Evolutionary conservation across 2,329 filamentous ascomycete genomes (phyloP), one percentile per base, ranked within the genome.

Genomic region (Sclerotinia minor): DNA sequence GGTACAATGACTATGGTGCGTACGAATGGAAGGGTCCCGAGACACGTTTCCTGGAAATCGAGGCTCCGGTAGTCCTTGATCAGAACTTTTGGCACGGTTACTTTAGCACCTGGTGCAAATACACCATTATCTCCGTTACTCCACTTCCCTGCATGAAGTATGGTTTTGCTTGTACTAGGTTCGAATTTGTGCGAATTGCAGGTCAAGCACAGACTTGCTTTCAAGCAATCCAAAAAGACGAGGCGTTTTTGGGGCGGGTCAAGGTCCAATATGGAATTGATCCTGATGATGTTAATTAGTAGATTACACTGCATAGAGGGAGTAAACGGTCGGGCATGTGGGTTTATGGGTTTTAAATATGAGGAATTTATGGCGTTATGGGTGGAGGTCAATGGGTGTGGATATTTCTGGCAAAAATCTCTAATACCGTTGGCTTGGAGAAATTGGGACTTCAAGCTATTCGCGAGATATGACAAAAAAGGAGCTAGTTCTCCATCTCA

Each of bases 1-100:
- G 65, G 65, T 67, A 67, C 65, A 67, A 67, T 41, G 55, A 67
- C 1, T 63, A 61, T 21, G 65, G 65, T 2, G 45, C 65, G 5
- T 53, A 53, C 21, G 65, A 61, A 3, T 67, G 65, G 65, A 29
- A 19, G 26, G 65, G 65, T 2, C 44, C 44, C 1, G 55, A 67
- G 17, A 67, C 65, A 6, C 57, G 65, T 17, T 67, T 58, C n/a
- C 21, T 67, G 8, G 55, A 67, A 5, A 67, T 67, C 9, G 55
- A 67, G 17, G 45, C 65, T 0, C 65, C 65, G 15, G 21, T 1
- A 2, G 5, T 32, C 3, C 49, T 61, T 13, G 47, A 63, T 11
- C n/a, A 60, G 2, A 4, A 26, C 3, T 67, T 61, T n/a, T 67
- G 65, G 65, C 35, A 54, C 7, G 24, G n/a, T 1, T 50, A 61